Conservation (phyloP, 2,329 filamentous ascomycete species). For the Cercospora zeina region DNA sequence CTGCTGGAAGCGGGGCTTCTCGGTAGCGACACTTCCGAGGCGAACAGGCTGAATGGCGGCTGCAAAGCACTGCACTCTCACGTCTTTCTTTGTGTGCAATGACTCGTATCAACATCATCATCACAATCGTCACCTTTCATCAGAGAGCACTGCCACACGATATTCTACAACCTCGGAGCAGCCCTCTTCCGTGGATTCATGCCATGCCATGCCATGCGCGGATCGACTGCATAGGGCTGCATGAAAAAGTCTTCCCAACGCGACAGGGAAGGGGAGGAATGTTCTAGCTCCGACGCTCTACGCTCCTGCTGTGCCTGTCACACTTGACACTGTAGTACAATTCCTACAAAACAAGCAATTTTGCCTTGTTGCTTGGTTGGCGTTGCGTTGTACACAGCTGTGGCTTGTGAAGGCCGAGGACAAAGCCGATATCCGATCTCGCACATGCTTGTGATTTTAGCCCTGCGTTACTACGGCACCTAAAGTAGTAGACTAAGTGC, state of each 20-base stretch:
- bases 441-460: background rate
- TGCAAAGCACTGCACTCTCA: background rate
- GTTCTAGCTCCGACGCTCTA: background rate
- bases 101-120: background rate
- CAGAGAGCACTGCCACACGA: background rate
- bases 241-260: background rate
- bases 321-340: background rate
- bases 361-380: background rate
- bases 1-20: background rate
- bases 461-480: background rate
- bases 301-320: background rate
- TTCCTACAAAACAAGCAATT: background rate
- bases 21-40: constrained; percentile 1
- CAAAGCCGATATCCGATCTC: too few relatives aligned
- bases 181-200: background rate
- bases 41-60: background rate
- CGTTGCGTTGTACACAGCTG: too few relatives aligned
- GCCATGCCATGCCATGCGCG: background rate
- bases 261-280: background rate
- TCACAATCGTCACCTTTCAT: too few relatives aligned
- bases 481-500: too few relatives aligned
- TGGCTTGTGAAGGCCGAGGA: background rate
- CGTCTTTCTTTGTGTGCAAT: background rate
- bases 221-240: background rate
- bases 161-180: background rate